Percentiles rank a stretch among this genome's conserved stretches.
These are phyloP conservation scores for Plasmodium vivax DNA, from an alignment of 169 alveolate species.

Conservation along the genomic window DNA sequence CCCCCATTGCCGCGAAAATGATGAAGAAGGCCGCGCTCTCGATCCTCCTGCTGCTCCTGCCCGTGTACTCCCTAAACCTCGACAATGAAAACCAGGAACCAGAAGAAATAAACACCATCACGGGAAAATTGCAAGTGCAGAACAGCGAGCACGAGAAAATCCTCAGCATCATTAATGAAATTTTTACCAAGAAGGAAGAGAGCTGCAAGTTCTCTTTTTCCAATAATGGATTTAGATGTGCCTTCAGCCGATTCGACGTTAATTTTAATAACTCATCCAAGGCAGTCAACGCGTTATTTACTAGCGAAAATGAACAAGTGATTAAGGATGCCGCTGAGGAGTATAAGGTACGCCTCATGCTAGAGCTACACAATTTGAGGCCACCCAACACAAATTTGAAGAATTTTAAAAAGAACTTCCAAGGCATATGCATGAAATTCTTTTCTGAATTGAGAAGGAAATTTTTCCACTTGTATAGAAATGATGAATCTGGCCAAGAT, in stretches of 20 bases:
- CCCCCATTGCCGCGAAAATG: not conserved
- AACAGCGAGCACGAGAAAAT: not conserved
- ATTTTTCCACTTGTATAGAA: constrained; percentile 28
- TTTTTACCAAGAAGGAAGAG: not conserved
- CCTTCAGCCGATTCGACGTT: constrained; percentile 21
- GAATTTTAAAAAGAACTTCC: not conserved
- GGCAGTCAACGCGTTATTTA: not conserved
- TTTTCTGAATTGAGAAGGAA: not conserved
- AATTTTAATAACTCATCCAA: not conserved
- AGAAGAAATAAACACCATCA: not conserved
- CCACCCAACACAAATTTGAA: not conserved
- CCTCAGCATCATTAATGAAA: not conserved
- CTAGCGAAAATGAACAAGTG: not conserved
- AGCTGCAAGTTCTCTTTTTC: not conserved
- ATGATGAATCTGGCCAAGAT: not conserved
- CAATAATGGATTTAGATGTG: constrained; percentile 5
- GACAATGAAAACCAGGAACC: not conserved
- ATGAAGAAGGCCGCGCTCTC: constrained; percentile 8
- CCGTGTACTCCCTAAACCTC: not conserved
- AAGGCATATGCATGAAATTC: not conserved
- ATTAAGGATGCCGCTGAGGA: constrained; percentile 30
- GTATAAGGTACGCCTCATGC: not conserved
- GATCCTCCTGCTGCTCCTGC: not conserved
- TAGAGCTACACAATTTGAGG: not conserved
- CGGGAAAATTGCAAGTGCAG: not conserved